Base-by-base conservation (phyloP, 2,329 filamentous ascomycete species). In the Fusarium lyarnte region DNA sequence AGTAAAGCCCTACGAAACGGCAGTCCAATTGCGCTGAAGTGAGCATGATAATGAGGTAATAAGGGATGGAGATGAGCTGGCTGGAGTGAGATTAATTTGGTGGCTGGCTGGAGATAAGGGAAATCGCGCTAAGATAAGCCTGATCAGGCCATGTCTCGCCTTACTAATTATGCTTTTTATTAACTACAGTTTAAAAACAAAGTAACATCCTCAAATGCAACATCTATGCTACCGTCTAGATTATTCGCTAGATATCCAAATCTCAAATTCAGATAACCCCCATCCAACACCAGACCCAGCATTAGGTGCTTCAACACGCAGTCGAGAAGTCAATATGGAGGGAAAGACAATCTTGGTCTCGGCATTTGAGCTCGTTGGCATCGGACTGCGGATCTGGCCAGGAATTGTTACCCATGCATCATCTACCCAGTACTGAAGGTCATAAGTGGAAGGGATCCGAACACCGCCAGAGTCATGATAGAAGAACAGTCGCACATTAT, bases 231-330 rank as follows among this genome's bases (percentile, higher is more conserved):
- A 1, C n/a, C 23, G 16, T 23, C 5, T 6, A 13, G 6, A 9
- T 11, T 45, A 16, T 16, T 47, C 9, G 7, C 14, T 31, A 25
- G 21, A 8, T 14, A 17, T 45, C 58, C 58, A 61, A 4, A 61
- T 33, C 27, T 58, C 33, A 4, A 61, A 31, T 35, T 61, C 33
- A 8, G 58, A 61, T 10, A 61, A n/a, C 3, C 58, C 58, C 58
- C 25, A 61, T 5, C 51, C 51, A 36, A 58, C 58, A 4, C 33
- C 33, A 27, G 25, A 61, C 17, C 31, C 41, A 46, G 39, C 13
- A 39, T 61, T 46, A 4, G 51, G 33, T n/a, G 58, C 51, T 8
- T 45, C 58, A 23, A 27, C 33, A 14, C 41, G 51, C 7, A 61
- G 33, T 16, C 36, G 51, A 38, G 58, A 61, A n/a, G 51, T 58